A percentile compares a stretch with the other conserved stretches of the same genome.
These are phyloP conservation scores for Phlebiopsis gigantea DNA, from an alignment of 768 basidiomycete species.

Conservation along the genomic window DNA sequence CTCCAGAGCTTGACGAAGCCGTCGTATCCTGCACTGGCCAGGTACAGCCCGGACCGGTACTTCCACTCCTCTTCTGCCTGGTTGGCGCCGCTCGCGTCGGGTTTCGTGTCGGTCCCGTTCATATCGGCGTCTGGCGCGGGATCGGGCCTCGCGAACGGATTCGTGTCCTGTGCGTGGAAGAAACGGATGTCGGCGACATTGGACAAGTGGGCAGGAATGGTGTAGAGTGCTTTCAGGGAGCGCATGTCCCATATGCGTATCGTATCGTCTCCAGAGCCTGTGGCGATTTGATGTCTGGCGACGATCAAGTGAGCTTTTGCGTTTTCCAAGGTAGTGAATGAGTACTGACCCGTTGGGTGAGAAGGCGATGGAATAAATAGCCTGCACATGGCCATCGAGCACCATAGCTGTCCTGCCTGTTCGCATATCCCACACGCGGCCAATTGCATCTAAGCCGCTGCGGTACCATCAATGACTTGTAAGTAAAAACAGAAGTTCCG, in stretches of 20 bases:
- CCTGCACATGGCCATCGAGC: slow-evolving; percentile 92
- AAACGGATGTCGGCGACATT: slow-evolving; percentile 95
- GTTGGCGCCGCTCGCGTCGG: slow-evolving; percentile 21
- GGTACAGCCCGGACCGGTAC: slow-evolving; percentile 85
- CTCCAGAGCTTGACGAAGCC: slow-evolving; percentile 95
- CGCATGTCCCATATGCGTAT: slow-evolving; percentile 99
- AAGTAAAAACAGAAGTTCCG: neutral
- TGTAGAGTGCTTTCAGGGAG: slow-evolving; percentile 86
- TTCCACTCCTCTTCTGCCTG: slow-evolving; percentile 61
- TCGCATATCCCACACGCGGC: slow-evolving; percentile 94
- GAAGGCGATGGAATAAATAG: slow-evolving; percentile 87
- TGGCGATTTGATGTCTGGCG: slow-evolving; percentile 90
- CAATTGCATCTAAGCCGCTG: slow-evolving; percentile 95
- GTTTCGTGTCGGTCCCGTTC: slow-evolving; percentile 33
- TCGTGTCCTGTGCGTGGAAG: slow-evolving; percentile 66
- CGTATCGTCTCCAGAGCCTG: slow-evolving; percentile 95
- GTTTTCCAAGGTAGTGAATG: neutral
- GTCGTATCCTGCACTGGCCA: slow-evolving; percentile 93
- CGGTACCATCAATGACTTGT: neutral
- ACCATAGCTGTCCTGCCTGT: slow-evolving; percentile 98
- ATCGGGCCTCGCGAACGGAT: slow-evolving; percentile 27
- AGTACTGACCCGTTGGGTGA: slow-evolving; percentile 87
- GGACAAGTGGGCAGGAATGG: slow-evolving; percentile 92
- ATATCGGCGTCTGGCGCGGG: slow-evolving; percentile 34
- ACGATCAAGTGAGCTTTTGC: slow-evolving; percentile 1